phyloP scores from a whole-genome alignment of 495 filamentous ascomycete species.

The Podospora conica region DNA sequence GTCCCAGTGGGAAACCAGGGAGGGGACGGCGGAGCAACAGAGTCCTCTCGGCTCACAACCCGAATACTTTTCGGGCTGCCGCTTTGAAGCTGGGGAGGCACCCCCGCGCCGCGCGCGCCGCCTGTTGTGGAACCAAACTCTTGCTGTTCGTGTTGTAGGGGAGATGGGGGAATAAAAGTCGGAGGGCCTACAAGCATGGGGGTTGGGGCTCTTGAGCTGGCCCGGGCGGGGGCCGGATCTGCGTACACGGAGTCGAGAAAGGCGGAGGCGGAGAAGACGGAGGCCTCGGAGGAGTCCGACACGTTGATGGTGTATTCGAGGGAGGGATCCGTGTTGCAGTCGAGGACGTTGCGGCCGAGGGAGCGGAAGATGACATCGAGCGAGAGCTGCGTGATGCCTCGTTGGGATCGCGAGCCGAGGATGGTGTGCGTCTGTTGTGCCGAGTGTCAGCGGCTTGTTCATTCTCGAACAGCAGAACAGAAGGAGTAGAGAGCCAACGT shows the following conservation, averaged over 20 bases:
- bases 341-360: constrained; percentile 59
- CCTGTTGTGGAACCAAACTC: not conserved
- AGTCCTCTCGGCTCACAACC: constrained; percentile 34
- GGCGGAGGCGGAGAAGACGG: constrained; percentile 64
- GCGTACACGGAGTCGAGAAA: constrained; percentile 79
- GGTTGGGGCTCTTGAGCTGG: constrained; percentile 68
- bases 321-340: constrained; percentile 51
- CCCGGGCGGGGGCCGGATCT: constrained; percentile 54
- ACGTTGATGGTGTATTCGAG: constrained; percentile 65
- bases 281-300: constrained; percentile 76
- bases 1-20: not conserved
- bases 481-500: not conserved
- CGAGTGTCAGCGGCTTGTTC: constrained; percentile 17
- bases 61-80: constrained; percentile 34
- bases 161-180: constrained; percentile 17
- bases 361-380: constrained; percentile 86
- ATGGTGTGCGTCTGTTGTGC: constrained; percentile 85
- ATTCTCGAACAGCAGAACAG: constrained; percentile 14
- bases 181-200: constrained; percentile 67
- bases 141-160: not conserved
- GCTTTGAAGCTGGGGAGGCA: not conserved
- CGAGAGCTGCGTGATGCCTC: constrained; percentile 84
- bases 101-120: not conserved
- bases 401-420: constrained; percentile 76
- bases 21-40: constrained; percentile 16